Conservation (phyloP, 768 basidiomycete species). For the Lyophyllum shimeji region DNA sequence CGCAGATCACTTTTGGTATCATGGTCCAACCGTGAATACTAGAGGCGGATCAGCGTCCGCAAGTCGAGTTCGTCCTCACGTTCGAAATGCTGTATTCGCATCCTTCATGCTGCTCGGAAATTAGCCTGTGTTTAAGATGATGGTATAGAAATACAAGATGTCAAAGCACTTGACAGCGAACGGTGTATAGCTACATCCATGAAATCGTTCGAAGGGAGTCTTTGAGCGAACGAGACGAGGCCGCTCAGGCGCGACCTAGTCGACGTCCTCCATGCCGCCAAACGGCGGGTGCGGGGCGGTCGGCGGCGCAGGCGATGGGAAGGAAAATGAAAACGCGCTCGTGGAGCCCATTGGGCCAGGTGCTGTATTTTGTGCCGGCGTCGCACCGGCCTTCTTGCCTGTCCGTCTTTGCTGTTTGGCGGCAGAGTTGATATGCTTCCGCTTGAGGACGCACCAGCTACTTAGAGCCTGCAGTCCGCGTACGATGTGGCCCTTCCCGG, state of each 20-base stretch:
- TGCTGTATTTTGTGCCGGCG: slow-evolving; percentile 8
- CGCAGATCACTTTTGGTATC: too few species aligned
- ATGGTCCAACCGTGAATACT: too few species aligned
- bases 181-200: background rate
- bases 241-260: slow-evolving; percentile 18
- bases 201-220: background rate
- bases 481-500: slow-evolving; percentile 49
- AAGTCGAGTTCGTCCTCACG: too few species aligned
- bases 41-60: too few species aligned
- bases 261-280: slow-evolving; percentile 31
- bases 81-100: background rate
- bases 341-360: background rate
- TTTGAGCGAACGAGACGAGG: background rate
- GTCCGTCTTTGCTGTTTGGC: slow-evolving; percentile 21
- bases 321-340: background rate
- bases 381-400: slow-evolving; percentile 14
- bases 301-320: slow-evolving; percentile 1
- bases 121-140: background rate
- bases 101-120: background rate
- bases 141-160: slow-evolving; percentile 5
- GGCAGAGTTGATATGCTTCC: slow-evolving; percentile 32
- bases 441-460: slow-evolving; percentile 50
- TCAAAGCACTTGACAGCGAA: background rate
- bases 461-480: slow-evolving; percentile 52
- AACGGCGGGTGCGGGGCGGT: slow-evolving; percentile 1